Base-by-base conservation (phyloP, 371 early-diverging fungal species). In the Nematocida ironsii region DNA sequence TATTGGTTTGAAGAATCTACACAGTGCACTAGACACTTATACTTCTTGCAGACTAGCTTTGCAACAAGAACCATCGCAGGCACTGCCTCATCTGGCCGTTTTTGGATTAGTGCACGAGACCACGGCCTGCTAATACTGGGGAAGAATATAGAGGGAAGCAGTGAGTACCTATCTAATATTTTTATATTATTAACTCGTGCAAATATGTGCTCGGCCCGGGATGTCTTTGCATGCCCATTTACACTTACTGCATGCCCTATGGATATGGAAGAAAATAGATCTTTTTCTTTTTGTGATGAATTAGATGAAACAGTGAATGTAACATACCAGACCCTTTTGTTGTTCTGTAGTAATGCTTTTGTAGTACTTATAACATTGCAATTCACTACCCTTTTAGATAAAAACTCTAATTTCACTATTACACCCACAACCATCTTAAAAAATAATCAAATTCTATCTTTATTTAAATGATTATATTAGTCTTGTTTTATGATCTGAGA, bases 401-500 rank as follows among this genome's bases (percentile, higher is more conserved):
- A 45, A 16, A 44, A 13, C 33, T 64, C 64, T 13, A 64, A 42
- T 23, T 42, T 33, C 1, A 64, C 45, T n/a, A 64, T 27, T 11
- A 20, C 42, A 9, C 64, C 64, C 4, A 64, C 5, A 7, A 64
- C n/a, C 64, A 64, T 44, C 42, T 7, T 16, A 33, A 64, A 64
- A 64, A 64, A 13, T 1, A 27, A n/a, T 18, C 11, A 5, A 48
- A 39, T 13, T 33, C 16, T 25, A 11, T 55, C 16, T 70, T 27
- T 27, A 13, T 54, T 52, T 70, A 18, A 39, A 25, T 27, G 13
- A 27, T 52, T 13, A 6, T 23, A 16, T 52, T 70, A 52, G n/a
- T 39, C 13, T 27, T 72, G 25, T 13, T 82, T 78, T 27, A 78
- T 78, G 40, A 78, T 78, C 25, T 78, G 70, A 4, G 80, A 78